Percentiles rank a stretch among this genome's conserved stretches.
Conservation (phyloP, 164 flowering plant genomes). For the Vitis vinifera region ASM3070453v1 NC_081822.1:2977001-2977500, state of each 20-base stretch:
- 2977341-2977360: neutral
- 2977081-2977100: too few relatives aligned
- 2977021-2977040: too few relatives aligned
- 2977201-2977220: slow-evolving; percentile 86
- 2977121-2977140: too few relatives aligned
- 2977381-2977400: slow-evolving; percentile 2
- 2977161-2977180: too few relatives aligned
- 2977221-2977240: slow-evolving; percentile 97
- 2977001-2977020: too few relatives aligned
- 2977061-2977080: too few relatives aligned
- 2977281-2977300: neutral
- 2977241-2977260: slow-evolving; percentile 93
- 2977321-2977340: neutral
- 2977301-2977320: neutral
- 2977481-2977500: slow-evolving; percentile 64
- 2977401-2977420: slow-evolving; percentile 31
- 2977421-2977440: slow-evolving; percentile 83
- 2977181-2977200: too few relatives aligned
- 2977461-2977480: slow-evolving; percentile 74
- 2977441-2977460: slow-evolving; percentile 86
- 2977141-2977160: too few relatives aligned
- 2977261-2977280: slow-evolving; percentile 82
- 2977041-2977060: too few relatives aligned
- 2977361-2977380: neutral
- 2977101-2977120: too few relatives aligned